phyloP scores from a whole-genome alignment of 2,329 filamentous ascomycete genomes.

The Monosporascus sp. region DNA sequence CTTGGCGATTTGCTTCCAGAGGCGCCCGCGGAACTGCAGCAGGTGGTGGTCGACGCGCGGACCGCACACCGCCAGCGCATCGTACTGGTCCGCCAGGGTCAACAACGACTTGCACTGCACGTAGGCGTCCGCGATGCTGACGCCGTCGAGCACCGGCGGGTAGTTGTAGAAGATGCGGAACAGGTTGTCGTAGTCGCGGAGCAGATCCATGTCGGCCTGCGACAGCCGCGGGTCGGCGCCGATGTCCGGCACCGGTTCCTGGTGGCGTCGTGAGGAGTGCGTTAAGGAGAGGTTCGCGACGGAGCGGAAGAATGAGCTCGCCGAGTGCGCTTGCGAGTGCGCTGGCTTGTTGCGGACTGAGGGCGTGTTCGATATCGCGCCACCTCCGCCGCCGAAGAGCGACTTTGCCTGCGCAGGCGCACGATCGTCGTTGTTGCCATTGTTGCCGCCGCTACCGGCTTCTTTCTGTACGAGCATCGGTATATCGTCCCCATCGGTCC shows the following conservation, averaged over 20 bases:
- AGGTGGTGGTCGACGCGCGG: conserved; percentile 91
- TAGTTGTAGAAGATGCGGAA: conserved; percentile 97
- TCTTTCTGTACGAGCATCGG: conserved; percentile 86
- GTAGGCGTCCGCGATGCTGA: conserved; percentile 90
- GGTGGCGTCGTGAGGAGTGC: not conserved
- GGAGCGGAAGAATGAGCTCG: conserved; percentile 71
- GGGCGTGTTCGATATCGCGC: conserved; percentile 31
- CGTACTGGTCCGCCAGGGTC: conserved; percentile 88
- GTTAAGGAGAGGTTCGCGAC: conserved; percentile 68
- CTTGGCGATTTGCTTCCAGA: conserved; percentile 96
- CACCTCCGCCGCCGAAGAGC: conserved; percentile 52
- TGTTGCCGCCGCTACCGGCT: conserved; percentile 22
- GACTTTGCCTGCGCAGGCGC: conserved; percentile 33
- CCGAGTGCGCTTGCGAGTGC: conserved; percentile 48
- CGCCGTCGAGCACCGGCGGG: conserved; percentile 70
- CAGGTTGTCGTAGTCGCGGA: conserved; percentile 92
- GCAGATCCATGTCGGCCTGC: conserved; percentile 64
- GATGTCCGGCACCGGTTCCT: conserved; percentile 22
- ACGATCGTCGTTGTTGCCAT: conserved; percentile 6
- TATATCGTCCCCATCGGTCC: conserved; percentile 66
- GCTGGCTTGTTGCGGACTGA: conserved; percentile 49
- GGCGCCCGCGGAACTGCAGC: conserved; percentile 79
- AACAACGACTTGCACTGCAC: conserved; percentile 90
- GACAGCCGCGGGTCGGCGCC: conserved; percentile 36
- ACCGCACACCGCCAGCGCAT: conserved; percentile 80